These are phyloP conservation scores for Marasmius oreades DNA, from an alignment of 1,284 basidiomycete genomes.

Conservation along the genomic window DNA sequence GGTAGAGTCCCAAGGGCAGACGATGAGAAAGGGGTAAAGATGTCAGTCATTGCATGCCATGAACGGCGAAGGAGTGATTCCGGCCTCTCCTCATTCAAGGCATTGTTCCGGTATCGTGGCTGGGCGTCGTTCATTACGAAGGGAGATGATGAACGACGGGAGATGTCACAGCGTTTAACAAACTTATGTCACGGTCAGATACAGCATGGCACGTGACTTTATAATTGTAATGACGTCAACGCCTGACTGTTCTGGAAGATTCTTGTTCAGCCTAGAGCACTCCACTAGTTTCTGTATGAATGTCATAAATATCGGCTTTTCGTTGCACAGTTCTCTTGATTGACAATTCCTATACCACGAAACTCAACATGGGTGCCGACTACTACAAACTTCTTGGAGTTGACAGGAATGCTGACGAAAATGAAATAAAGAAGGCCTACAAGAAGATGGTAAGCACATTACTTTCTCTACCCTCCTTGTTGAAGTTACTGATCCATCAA, in stretches of 20 bases:
- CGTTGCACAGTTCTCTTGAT: too few species aligned
- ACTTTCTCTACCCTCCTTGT: slow-evolving; percentile 22
- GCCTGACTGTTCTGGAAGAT: not conserved
- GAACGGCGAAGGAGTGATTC: slow-evolving; percentile 39
- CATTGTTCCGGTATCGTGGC: not conserved
- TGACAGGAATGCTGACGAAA: slow-evolving; percentile 69
- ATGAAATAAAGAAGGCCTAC: slow-evolving; percentile 85
- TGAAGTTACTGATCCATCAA: slow-evolving; percentile 33
- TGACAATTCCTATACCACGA: not conserved
- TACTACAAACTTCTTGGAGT: slow-evolving; percentile 85
- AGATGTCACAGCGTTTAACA: too few species aligned
- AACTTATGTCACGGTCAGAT: too few species aligned
- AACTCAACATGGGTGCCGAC: slow-evolving; percentile 61
- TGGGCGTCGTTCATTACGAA: not conserved
- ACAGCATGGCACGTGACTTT: too few species aligned
- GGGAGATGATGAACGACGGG: not conserved
- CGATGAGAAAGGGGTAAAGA: slow-evolving; percentile 68
- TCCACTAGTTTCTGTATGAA: not conserved
- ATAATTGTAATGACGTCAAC: not conserved
- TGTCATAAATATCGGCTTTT: not conserved
- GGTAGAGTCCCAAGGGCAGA: slow-evolving; percentile 67
- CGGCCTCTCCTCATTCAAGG: slow-evolving; percentile 11
- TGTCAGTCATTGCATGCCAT: slow-evolving; percentile 55
- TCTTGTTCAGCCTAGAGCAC: not conserved
- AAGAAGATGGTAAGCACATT: slow-evolving; percentile 65